Conservation (phyloP, 2,329 filamentous ascomycete species). For the Cylindrodendrum hubeiense region DNA sequence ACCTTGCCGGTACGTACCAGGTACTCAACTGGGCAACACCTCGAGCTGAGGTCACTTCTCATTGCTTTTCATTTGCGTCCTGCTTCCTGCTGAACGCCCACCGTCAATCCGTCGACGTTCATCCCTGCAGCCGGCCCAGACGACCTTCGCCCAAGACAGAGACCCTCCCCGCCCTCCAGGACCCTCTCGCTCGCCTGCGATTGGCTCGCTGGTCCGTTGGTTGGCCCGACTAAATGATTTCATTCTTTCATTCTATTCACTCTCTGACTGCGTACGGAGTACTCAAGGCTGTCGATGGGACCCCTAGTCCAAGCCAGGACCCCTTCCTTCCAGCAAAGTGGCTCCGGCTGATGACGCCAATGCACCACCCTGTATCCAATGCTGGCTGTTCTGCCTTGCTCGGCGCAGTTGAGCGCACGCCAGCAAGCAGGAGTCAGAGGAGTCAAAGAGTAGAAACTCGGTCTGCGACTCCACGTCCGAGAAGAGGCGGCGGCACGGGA, state of each 20-base stretch:
- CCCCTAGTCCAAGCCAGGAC: slow-evolving; percentile 5
- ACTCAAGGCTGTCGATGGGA: slow-evolving; percentile 8
- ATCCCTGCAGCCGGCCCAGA: slow-evolving; percentile 22
- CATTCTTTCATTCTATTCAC: background rate
- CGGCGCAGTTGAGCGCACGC: background rate
- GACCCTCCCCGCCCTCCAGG: slow-evolving; percentile 3
- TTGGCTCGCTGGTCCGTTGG: slow-evolving; percentile 30
- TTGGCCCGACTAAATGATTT: slow-evolving; percentile 13
- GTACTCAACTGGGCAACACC: background rate
- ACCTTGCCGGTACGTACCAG: background rate
- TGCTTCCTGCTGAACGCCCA: background rate
- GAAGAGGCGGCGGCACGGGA: slow-evolving; percentile 40
- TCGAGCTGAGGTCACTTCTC: background rate
- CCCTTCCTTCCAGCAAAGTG: slow-evolving; percentile 16
- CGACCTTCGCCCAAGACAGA: slow-evolving; percentile 19
- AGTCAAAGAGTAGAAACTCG: background rate
- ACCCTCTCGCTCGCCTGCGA: slow-evolving; percentile 27
- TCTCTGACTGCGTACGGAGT: too few relatives aligned
- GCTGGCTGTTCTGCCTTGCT: slow-evolving; percentile 3
- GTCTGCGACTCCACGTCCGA: slow-evolving; percentile 39
- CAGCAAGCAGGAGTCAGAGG: background rate
- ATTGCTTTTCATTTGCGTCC: background rate
- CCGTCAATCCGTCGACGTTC: background rate
- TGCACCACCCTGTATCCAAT: slow-evolving; percentile 36
- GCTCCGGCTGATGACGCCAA: slow-evolving; percentile 22